Evolutionary conservation across 2,329 filamentous ascomycete species (phyloP).

Genomic region (Aspergillus sp.): DNA sequence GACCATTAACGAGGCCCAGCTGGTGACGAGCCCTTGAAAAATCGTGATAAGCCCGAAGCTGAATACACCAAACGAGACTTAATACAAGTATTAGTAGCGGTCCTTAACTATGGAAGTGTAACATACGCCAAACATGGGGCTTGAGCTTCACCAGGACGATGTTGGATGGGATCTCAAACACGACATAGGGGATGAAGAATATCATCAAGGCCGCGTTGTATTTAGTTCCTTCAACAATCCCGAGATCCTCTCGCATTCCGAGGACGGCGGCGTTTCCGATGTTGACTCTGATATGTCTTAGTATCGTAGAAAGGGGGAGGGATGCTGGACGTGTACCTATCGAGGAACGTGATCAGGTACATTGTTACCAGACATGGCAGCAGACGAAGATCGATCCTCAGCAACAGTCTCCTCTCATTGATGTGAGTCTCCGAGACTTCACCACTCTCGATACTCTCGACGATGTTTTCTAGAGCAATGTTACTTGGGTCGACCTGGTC

Average conservation of each 20-base stretch:
- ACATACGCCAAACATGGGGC: constrained; percentile 64
- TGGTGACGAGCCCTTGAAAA: constrained; percentile 73
- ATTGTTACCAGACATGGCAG: constrained; percentile 69
- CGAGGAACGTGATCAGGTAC: constrained; percentile 67
- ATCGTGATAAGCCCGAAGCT: constrained; percentile 74
- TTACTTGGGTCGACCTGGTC: not conserved
- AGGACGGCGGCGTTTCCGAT: constrained; percentile 73
- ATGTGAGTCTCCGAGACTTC: constrained; percentile 15
- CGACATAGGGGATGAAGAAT: constrained; percentile 74
- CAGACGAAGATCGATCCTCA: constrained; percentile 66
- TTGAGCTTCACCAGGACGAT: constrained; percentile 67
- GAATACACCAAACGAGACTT: constrained; percentile 77
- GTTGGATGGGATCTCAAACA: constrained; percentile 64
- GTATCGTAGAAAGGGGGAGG: too few species aligned
- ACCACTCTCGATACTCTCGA: not conserved
- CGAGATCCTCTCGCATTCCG: constrained; percentile 61
- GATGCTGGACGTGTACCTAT: constrained; percentile 27
- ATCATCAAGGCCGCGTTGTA: constrained; percentile 74
- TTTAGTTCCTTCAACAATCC: constrained; percentile 50
- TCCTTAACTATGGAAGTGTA: not conserved
- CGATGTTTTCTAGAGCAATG: not conserved
- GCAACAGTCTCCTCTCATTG: constrained; percentile 60
- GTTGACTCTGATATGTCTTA: constrained; percentile 56
- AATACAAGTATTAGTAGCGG: not conserved
- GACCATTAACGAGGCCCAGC: constrained; percentile 71